Conservation (phyloP, 2,329 filamentous ascomycete species). For the Leptodontidium sp. region DNA sequence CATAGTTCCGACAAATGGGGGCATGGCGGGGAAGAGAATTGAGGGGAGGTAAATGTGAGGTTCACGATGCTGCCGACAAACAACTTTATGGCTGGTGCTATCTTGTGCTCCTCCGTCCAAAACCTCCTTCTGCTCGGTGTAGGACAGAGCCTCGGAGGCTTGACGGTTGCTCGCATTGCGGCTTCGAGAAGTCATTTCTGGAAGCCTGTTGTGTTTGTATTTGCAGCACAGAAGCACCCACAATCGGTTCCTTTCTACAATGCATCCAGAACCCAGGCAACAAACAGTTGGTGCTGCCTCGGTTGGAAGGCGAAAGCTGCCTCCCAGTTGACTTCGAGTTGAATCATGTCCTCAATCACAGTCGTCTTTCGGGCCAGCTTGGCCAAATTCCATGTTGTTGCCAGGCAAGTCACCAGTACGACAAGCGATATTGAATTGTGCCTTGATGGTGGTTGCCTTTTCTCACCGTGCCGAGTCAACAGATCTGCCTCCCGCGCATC, state of each 20-base stretch:
- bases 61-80: not conserved
- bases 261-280: not conserved
- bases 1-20: slow-evolving; percentile 6
- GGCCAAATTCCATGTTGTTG: not conserved
- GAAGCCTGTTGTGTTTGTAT: slow-evolving; percentile 19
- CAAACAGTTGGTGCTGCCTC: not conserved
- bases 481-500: slow-evolving; percentile 4
- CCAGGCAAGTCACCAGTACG: not conserved
- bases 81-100: not conserved
- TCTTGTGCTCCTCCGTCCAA: not conserved
- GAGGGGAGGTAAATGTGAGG: not conserved
- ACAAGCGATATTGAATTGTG: not conserved
- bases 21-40: not conserved
- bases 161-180: not conserved
- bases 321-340: not conserved
- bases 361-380: not conserved
- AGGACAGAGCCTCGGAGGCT: not conserved
- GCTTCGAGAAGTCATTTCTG: slow-evolving; percentile 7
- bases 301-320: not conserved
- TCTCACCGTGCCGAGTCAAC: not conserved
- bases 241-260: not conserved
- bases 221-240: not conserved
- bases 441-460: too few relatives aligned
- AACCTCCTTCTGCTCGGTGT: slow-evolving; percentile 12
- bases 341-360: not conserved